Conservation (phyloP, 2,329 filamentous ascomycete genomes). For the Xylaria hypoxylon region DNA sequence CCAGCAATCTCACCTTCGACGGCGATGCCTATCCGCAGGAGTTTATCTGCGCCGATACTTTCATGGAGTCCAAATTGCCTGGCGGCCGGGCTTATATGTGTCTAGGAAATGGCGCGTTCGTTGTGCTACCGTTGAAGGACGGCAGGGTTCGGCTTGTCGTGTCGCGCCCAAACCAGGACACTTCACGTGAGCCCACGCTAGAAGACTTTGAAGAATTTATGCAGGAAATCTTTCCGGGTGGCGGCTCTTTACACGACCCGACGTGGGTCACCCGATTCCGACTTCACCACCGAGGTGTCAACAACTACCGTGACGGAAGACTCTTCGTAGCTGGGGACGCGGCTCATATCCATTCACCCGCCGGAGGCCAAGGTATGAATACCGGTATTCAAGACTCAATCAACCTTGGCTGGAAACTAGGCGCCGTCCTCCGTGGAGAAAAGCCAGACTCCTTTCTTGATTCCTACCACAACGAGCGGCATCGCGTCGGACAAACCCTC, state of each 20-base stretch:
- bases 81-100: conserved; percentile 47
- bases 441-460: conserved; percentile 56
- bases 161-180: conserved; percentile 41
- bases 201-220: conserved; percentile 50
- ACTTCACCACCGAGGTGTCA: conserved; percentile 56
- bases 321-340: conserved; percentile 68
- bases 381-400: conserved; percentile 63
- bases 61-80: conserved; percentile 42
- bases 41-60: conserved; percentile 60
- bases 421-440: conserved; percentile 54
- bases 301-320: conserved; percentile 57
- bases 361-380: conserved; percentile 69
- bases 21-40: conserved; percentile 58
- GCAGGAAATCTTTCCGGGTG: conserved; percentile 47
- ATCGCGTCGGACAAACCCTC: conserved; percentile 58
- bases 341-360: conserved; percentile 66
- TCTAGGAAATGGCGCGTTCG: conserved; percentile 51
- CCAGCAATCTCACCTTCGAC: conserved; percentile 54
- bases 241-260: conserved; percentile 48
- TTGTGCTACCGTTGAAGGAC: conserved; percentile 50
- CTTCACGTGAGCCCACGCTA: conserved; percentile 41
- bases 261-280: conserved; percentile 60
- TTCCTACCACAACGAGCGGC: conserved; percentile 60
- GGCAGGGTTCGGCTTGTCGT: conserved; percentile 48
- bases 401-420: conserved; percentile 64